Evolutionary conservation across 2,329 filamentous ascomycete genomes (phyloP).

Genomic region (Magnaporthiopsis rhizophila): DNA sequence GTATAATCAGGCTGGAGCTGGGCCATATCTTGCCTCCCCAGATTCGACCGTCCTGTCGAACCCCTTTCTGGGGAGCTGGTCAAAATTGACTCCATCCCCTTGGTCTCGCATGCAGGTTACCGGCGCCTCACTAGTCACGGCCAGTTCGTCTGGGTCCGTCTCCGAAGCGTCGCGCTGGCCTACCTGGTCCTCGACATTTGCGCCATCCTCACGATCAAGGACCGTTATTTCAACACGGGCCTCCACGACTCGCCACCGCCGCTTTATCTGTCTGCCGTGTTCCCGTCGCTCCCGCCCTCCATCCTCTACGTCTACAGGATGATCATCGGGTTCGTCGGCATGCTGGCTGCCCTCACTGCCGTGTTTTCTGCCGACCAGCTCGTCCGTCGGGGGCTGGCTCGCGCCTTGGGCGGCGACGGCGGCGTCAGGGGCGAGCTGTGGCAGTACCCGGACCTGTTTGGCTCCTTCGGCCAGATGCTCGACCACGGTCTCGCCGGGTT

Average conservation of each 20-base stretch:
- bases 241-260: slow-evolving; percentile 30
- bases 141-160: slow-evolving; percentile 35
- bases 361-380: slow-evolving; percentile 42
- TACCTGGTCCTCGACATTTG: slow-evolving; percentile 65
- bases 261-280: slow-evolving; percentile 19
- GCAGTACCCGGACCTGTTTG: slow-evolving; percentile 48
- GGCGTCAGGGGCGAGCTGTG: slow-evolving; percentile 42
- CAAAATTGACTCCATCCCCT: slow-evolving; percentile 32
- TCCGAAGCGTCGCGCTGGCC: slow-evolving; percentile 39
- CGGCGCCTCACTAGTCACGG: slow-evolving; percentile 31
- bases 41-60: slow-evolving; percentile 31
- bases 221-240: slow-evolving; percentile 67
- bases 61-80: slow-evolving; percentile 30
- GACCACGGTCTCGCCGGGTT: slow-evolving; percentile 68
- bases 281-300: slow-evolving; percentile 24
- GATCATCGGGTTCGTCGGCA: slow-evolving; percentile 42
- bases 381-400: slow-evolving; percentile 41
- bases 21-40: slow-evolving; percentile 41
- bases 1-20: slow-evolving; percentile 47
- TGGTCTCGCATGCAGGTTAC: slow-evolving; percentile 37
- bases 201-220: slow-evolving; percentile 61
- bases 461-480: slow-evolving; percentile 45
- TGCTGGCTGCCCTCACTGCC: slow-evolving; percentile 53
- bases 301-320: slow-evolving; percentile 49
- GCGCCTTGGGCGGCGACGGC: slow-evolving; percentile 32